Percentiles rank a stretch among this genome's conserved stretches.
phyloP scores from a whole-genome alignment of 164 flowering plant genomes.

The Nelumbo lutea region DNA sequence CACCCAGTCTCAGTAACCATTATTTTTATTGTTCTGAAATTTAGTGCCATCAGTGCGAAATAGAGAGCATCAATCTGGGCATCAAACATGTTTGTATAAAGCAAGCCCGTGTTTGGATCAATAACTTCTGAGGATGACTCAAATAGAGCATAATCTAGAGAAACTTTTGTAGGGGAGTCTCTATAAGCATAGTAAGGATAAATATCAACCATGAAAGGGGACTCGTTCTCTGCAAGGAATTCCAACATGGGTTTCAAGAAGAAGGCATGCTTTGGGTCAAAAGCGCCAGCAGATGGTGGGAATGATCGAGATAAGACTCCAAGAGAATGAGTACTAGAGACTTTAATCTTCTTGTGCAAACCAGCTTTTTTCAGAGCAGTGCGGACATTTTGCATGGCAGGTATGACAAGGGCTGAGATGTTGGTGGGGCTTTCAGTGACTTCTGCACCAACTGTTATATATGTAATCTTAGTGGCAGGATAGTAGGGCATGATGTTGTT shows the following conservation, averaged over 20 bases:
- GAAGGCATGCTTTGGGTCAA: slow-evolving; percentile 58
- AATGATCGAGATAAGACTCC: slow-evolving; percentile 82
- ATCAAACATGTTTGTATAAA: slow-evolving; percentile 91
- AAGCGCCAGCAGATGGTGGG: slow-evolving; percentile 98
- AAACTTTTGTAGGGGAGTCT: slow-evolving; percentile 58
- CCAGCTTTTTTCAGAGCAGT: slow-evolving; percentile 71
- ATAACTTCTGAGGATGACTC: slow-evolving; percentile 72
- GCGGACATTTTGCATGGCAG: slow-evolving; percentile 77
- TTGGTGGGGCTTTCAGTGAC: slow-evolving; percentile 67
- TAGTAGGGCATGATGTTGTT: slow-evolving; percentile 84
- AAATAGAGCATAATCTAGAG: slow-evolving; percentile 84
- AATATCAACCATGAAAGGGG: slow-evolving; percentile 86
- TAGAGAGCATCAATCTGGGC: slow-evolving; percentile 91
- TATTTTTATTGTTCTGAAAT: slow-evolving; percentile 62
- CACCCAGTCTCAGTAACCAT: slow-evolving; percentile 98
- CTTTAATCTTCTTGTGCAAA: slow-evolving; percentile 65
- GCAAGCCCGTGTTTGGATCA: slow-evolving; percentile 88
- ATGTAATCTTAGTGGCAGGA: slow-evolving; percentile 80
- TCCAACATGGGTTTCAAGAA: slow-evolving; percentile 75
- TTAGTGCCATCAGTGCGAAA: slow-evolving; percentile 66
- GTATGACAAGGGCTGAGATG: slow-evolving; percentile 64
- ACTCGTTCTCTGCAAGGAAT: slow-evolving; percentile 79
- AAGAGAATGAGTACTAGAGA: slow-evolving; percentile 82
- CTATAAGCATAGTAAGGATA: slow-evolving; percentile 94
- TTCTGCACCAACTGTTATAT: slow-evolving; percentile 92